A percentile compares a stretch with the other conserved stretches of the same genome.
Conservation (phyloP, 2,329 filamentous ascomycete genomes). For the Pleoardoris graminearum region DNA sequence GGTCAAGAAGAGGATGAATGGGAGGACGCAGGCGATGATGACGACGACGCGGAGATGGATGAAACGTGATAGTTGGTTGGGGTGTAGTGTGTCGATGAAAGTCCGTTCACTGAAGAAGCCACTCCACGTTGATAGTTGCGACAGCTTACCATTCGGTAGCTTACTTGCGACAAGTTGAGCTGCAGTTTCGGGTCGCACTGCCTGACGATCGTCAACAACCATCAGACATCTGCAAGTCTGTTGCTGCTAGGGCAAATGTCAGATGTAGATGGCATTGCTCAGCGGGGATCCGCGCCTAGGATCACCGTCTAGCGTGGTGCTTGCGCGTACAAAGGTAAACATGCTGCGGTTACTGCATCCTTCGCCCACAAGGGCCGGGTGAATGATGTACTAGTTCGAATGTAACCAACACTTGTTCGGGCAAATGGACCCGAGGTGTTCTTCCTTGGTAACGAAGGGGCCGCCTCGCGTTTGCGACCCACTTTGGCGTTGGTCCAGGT, state of each 20-base stretch:
- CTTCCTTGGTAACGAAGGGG: too few species aligned
- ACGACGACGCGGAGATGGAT: constrained; percentile 44
- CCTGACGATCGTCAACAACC: not conserved
- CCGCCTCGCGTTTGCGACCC: too few species aligned
- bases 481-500: too few species aligned
- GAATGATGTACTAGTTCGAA: not conserved
- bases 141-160: not conserved
- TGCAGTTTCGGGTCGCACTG: not conserved
- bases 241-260: not conserved
- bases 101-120: not conserved
- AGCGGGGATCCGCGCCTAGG: not conserved
- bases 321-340: constrained; percentile 1
- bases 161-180: not conserved
- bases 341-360: constrained; percentile 8
- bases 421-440: not conserved
- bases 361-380: not conserved
- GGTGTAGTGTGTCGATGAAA: not conserved
- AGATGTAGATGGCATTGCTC: not conserved
- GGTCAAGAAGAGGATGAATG: constrained; percentile 49
- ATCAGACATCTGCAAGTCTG: not conserved
- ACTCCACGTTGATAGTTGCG: constrained; percentile 1
- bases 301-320: constrained; percentile 1
- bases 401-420: constrained; percentile 15
- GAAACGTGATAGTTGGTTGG: constrained; percentile 36
- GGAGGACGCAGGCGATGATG: constrained; percentile 37